Evolutionary conservation across 495 filamentous ascomycete species (phyloP).

Genomic region (Aspergillus sparsus): DNA sequence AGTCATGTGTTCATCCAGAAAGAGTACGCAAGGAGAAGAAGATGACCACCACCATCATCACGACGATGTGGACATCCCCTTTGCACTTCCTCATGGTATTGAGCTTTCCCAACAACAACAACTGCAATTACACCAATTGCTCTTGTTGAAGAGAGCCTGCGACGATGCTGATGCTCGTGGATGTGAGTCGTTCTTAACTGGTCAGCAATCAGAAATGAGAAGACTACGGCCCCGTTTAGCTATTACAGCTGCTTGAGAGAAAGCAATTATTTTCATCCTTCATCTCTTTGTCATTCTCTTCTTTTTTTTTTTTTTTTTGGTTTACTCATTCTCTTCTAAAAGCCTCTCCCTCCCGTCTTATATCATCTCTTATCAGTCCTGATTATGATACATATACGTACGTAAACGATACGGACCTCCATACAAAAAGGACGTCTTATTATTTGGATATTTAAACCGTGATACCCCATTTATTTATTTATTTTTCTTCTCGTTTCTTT

Average conservation of each 20-base stretch:
- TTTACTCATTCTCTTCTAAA: not conserved
- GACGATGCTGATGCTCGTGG: not conserved
- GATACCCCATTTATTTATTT: constrained; percentile 9
- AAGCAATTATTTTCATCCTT: not conserved
- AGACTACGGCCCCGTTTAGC: constrained; percentile 22
- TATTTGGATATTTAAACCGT: not conserved
- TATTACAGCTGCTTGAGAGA: constrained; percentile 22
- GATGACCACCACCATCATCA: no score
- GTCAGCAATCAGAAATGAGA: no score
- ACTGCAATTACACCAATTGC: not conserved
- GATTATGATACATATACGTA: not conserved
- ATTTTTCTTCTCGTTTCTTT: not conserved
- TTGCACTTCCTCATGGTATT: no score
- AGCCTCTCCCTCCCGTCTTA: no score
- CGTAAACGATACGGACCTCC: not conserved
- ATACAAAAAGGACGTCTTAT: not conserved
- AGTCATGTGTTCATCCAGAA: constrained; percentile 29
- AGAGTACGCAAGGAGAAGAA: no score
- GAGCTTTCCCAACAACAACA: not conserved
- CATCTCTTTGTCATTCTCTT: not conserved
- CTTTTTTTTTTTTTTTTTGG: not conserved
- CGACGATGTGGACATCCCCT: no score
- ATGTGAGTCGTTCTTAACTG: constrained; percentile 1
- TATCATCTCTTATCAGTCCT: not conserved
- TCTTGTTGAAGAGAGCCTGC: constrained; percentile 13